These are phyloP conservation scores for Puccinia horiana DNA, from an alignment of 1,284 basidiomycete genomes.

Conservation along the genomic window DNA sequence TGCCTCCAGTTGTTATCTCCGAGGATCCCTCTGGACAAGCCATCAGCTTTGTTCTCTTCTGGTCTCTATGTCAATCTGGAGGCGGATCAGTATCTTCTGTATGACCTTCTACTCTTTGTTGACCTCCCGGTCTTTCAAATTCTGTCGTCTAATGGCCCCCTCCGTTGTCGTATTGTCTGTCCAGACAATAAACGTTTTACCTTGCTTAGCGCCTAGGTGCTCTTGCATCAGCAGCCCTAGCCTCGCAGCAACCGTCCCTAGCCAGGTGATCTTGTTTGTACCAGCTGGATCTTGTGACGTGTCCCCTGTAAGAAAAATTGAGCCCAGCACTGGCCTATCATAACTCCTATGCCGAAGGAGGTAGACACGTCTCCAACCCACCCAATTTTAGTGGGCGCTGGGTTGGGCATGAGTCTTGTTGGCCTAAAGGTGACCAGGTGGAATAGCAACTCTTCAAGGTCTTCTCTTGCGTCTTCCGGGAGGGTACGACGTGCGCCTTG, in stretches of 20 bases:
- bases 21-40: not conserved
- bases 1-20: not conserved
- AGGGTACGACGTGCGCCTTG: too few relatives aligned
- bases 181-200: not conserved
- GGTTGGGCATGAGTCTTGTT: too few relatives aligned
- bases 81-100: not conserved
- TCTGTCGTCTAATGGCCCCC: not conserved
- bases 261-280: not conserved
- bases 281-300: not conserved
- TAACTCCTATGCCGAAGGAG: too few relatives aligned
- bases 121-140: not conserved
- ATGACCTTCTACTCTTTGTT: slow-evolving; percentile 15
- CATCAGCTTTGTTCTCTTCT: not conserved
- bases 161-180: too few relatives aligned
- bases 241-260: not conserved
- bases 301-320: not conserved
- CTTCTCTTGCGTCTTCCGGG: not conserved
- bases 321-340: not conserved
- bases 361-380: too few relatives aligned
- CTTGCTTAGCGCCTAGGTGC: not conserved
- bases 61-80: not conserved
- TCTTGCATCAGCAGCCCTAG: not conserved
- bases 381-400: too few relatives aligned
- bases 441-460: not conserved
- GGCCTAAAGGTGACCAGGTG: too few relatives aligned